These are phyloP conservation scores for Amniculicola lignicola DNA, from an alignment of 495 filamentous ascomycete genomes.

Conservation along the genomic window DNA sequence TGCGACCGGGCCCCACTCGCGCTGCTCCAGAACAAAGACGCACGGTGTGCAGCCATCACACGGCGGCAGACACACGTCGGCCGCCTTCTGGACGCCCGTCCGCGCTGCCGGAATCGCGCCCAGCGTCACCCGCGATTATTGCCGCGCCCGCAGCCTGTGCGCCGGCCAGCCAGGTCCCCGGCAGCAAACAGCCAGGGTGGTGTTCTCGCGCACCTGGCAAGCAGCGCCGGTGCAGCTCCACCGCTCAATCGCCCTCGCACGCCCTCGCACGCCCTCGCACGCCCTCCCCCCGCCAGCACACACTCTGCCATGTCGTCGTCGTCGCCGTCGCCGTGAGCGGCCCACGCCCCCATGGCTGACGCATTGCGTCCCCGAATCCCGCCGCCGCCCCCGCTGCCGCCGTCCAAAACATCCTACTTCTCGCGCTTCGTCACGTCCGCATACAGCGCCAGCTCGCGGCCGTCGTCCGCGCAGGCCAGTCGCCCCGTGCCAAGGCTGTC, in stretches of 20 bases:
- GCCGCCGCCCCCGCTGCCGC: constrained; percentile 52
- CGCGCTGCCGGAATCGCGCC: not conserved
- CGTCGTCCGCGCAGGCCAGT: constrained; percentile 50
- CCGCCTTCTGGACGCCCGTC: not conserved
- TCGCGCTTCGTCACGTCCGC: constrained; percentile 52
- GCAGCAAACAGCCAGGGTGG: no score
- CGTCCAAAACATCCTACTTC: constrained; percentile 52
- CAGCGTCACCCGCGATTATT: not conserved
- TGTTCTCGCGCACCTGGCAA: no score
- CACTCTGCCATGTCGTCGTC: not conserved
- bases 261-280: not conserved
- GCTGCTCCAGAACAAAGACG: not conserved
- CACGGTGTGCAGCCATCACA: not conserved
- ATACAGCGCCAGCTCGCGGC: constrained; percentile 54
- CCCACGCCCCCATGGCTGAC: not conserved
- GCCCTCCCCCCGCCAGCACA: not conserved
- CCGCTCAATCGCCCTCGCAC: not conserved
- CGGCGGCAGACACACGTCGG: not conserved
- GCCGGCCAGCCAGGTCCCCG: no score
- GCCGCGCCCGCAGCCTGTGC: not conserved
- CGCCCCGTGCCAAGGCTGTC: constrained; percentile 25
- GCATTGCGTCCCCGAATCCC: constrained; percentile 37
- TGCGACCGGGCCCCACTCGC: no score
- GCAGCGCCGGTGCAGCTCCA: no score
- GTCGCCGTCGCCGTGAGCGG: not conserved